Evolutionary conservation across 2,329 filamentous ascomycete genomes (phyloP).

Genomic region (Blumeria graminis): DNA sequence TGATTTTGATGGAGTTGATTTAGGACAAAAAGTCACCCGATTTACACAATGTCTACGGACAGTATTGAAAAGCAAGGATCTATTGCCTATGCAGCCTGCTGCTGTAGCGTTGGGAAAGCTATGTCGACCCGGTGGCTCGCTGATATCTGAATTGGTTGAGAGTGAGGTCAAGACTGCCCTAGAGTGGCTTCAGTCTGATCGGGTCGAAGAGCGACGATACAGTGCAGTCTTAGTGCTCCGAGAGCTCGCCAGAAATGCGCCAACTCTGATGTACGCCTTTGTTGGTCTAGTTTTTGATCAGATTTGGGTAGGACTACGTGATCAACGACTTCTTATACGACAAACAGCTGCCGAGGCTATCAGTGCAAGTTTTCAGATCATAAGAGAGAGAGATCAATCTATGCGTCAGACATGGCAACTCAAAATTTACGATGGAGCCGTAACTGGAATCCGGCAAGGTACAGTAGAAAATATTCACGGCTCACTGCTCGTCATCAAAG

Average conservation of each 20-base stretch:
- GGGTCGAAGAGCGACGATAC: conserved; percentile 79
- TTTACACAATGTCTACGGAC: conserved; percentile 79
- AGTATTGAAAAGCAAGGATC: conserved; percentile 75
- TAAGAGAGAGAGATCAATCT: conserved; percentile 71
- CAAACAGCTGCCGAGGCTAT: conserved; percentile 83
- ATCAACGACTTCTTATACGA: conserved; percentile 73
- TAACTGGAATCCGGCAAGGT: conserved; percentile 52
- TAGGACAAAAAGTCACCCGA: conserved; percentile 76
- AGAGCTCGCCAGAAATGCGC: conserved; percentile 77
- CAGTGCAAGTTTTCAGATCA: conserved; percentile 87
- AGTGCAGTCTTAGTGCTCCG: conserved; percentile 77
- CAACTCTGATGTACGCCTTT: conserved; percentile 86
- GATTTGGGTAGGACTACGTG: conserved; percentile 83
- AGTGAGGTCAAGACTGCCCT: conserved; percentile 89
- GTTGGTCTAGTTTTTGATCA: conserved; percentile 88
- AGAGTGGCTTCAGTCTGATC: conserved; percentile 89
- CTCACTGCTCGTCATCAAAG: conserved; percentile 79
- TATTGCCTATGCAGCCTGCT: conserved; percentile 70
- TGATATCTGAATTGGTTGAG: conserved; percentile 89
- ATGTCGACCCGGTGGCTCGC: conserved; percentile 72
- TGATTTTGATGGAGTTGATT: conserved; percentile 88
- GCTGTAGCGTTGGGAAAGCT: conserved; percentile 74
- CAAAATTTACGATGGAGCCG: conserved; percentile 71
- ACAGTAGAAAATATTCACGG: conserved; percentile 79
- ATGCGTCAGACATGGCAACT: conserved; percentile 74